Base-by-base conservation (phyloP, 108 stramenopile genomes). In the Aurantiochytrium sp. region DNA sequence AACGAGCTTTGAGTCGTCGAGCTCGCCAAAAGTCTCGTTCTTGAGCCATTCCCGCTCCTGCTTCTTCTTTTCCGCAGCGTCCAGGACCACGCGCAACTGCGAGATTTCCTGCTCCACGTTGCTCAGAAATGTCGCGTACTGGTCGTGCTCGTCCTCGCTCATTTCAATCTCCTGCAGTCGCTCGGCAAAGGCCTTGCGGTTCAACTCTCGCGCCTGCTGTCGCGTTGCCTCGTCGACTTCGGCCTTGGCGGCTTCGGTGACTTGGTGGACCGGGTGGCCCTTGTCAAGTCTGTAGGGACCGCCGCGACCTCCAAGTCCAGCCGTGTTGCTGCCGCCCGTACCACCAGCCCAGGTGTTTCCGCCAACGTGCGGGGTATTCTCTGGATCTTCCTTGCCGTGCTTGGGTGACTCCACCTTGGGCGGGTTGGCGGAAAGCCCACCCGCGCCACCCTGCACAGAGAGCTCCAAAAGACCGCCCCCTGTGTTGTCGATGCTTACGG, bases 331-430 rank as follows among this genome's bases (percentile, higher is more conserved):
- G 10, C 97, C 97, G 25, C 97, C 97, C n/a, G 95, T 95, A 10
- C 97, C 97, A 23, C 97, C 97, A 21, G 96, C 96, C 96, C 96
- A 98, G 6, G 92, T 94, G 76, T 96, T 97, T 29, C 97, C 97
- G 21, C 97, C 97, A 23, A 91, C 87, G 44, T 91, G 91, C 44
- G 47, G 71, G 5, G 53, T 89, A 42, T 91, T 89, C 5, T 88
- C 58, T 23, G 60, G 60, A 43, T 91, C 91, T 21, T 90, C 89
- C 58, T 91, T 88, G n/a, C 91, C 91, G 45, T 90, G 91, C 64
- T 91, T 91, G 53, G 91, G 91, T 6, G 76, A 21, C 25, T 83
- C 76, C n/a, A 83, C 51, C 19, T 47, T 47, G n/a, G 76, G 76
- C 19, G 76, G 76, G 76, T 35, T 83, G 8, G 45, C 76, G 10